Evolutionary conservation across 2,329 filamentous ascomycete species (phyloP), one percentile per base, ranked within the genome.

Genomic region (Ophiostoma sp.): DNA sequence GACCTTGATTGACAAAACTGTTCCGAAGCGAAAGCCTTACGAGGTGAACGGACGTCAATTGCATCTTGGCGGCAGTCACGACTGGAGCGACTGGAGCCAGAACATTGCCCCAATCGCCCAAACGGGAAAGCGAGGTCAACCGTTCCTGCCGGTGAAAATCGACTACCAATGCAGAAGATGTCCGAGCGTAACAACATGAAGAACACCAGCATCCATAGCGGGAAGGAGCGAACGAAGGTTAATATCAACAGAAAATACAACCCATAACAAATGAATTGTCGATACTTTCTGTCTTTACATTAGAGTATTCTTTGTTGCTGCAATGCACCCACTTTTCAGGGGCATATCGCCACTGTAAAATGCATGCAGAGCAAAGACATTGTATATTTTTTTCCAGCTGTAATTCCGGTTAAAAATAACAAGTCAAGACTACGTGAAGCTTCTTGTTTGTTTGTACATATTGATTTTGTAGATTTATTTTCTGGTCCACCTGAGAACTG

Each of bases 271-370:
- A 57, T 25, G 25, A 61, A 36, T 6, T 36, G 57, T n/a, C 28
- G 50, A 25, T 28, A 52, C 52, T 57, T 52, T 25, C 25, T 31
- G 12, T 28, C 15, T 42, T 42, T 11, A 42, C 9, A 42, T 42
- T 42, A 12, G 39, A 12, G 48, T n/a, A 11, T 33, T 61, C n/a
- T 17, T 15, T 36, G 22, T 12, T n/a, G 36, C 36, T 28, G 3
- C 22, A 28, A 11, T 15, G 7, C 50, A 22, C 50, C 50, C 50
- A 39, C 68, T 70, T 57, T 70, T 42, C 68, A 70, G 68, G 50
- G 68, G 68, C 48, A 57, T 33, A 42, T 70, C 36, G 68, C 66
- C 50, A 70, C 50, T 42, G n/a, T 19, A 25, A n/a, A 28, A 19
- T 28, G 45, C 15, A 19, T 39, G 12, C 7, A 8, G 22, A 39